Percentiles rank a stretch among this genome's conserved stretches.
Evolutionary conservation across 2,329 filamentous ascomycete species (phyloP).

Genomic region (Nothomitra cinnamomea): DNA sequence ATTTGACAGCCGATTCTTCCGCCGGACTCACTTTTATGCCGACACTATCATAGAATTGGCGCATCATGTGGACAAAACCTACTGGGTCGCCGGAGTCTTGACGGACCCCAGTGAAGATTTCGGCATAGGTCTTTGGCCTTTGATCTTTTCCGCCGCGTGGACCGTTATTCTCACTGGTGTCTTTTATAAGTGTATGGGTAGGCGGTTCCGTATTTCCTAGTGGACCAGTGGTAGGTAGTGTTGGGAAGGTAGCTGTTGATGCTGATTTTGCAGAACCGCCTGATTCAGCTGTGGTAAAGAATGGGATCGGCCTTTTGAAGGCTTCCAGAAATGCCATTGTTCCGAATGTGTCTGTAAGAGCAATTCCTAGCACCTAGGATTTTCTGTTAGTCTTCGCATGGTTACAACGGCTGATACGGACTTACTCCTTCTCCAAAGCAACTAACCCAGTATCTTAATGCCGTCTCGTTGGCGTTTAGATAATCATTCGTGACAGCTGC

Average conservation of each 20-base stretch:
- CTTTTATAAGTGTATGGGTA: constrained; percentile 25
- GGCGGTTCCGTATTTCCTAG: constrained; percentile 25
- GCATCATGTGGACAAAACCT: constrained; percentile 62
- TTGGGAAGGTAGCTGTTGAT: constrained; percentile 27
- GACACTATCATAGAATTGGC: constrained; percentile 60
- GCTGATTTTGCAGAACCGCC: constrained; percentile 23
- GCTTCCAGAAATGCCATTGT: constrained; percentile 75
- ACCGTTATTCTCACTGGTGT: background rate
- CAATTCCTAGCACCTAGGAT: constrained; percentile 57
- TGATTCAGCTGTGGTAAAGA: constrained; percentile 23
- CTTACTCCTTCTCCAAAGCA: constrained; percentile 66
- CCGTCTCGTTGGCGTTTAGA: constrained; percentile 64
- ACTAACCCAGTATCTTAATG: constrained; percentile 73
- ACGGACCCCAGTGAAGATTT: constrained; percentile 67
- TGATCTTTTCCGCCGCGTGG: constrained; percentile 17
- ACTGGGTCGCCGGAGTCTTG: constrained; percentile 82
- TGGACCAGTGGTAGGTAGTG: constrained; percentile 20
- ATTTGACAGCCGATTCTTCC: background rate
- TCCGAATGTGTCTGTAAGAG: constrained; percentile 91
- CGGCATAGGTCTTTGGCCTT: constrained; percentile 50
- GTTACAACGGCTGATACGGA: constrained; percentile 5
- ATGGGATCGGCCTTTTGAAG: constrained; percentile 52
- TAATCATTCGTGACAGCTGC: constrained; percentile 84
- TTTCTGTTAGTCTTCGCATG: background rate
- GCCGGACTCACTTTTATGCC: constrained; percentile 38